A percentile compares a stretch with the other conserved stretches of the same genome.
phyloP scores from a whole-genome alignment of 78 protist genomes.

The Pigoraptor vietnamica region DNA sequence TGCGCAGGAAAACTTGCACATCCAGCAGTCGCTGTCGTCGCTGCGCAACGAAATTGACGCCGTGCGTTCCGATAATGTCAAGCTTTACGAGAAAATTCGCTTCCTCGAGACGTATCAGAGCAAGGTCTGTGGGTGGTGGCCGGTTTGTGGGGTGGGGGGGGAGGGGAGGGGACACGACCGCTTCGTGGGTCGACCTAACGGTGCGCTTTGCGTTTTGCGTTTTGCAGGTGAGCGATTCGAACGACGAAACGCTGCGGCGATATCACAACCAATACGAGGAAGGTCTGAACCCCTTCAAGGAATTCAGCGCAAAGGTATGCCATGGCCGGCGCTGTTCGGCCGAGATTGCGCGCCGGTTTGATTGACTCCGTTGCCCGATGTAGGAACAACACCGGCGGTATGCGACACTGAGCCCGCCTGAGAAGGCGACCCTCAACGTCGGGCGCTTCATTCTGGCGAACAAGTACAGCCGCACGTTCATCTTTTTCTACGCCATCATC shows the following conservation, averaged over 20 bases:
- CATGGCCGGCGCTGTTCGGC: neutral
- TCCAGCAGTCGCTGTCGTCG: conserved; percentile 24
- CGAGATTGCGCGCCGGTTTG: neutral
- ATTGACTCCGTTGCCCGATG: too few species aligned
- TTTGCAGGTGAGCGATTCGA: conserved; percentile 14
- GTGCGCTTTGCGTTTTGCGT: neutral
- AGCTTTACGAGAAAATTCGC: conserved; percentile 73
- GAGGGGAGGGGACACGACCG: too few species aligned
- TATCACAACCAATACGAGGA: conserved; percentile 58
- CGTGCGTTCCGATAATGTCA: conserved; percentile 67
- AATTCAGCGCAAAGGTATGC: conserved; percentile 30
- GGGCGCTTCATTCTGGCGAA: conserved; percentile 56
- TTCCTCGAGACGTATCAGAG: conserved; percentile 56
- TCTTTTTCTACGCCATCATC: conserved; percentile 54
- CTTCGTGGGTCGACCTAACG: too few species aligned
- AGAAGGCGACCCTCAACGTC: conserved; percentile 40
- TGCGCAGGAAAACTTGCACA: conserved; percentile 28
- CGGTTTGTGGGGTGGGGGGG: neutral
- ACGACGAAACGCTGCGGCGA: conserved; percentile 22
- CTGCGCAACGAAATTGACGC: conserved; percentile 34
- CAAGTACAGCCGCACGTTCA: conserved; percentile 45
- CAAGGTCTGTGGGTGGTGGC: neutral
- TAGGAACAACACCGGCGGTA: conserved; percentile 55
- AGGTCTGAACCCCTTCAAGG: conserved; percentile 66
- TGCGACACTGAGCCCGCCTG: conserved; percentile 53